A percentile compares a stretch with the other conserved stretches of the same genome.
Conservation (phyloP, 768 basidiomycete species). For the Rickenella mellea region DNA sequence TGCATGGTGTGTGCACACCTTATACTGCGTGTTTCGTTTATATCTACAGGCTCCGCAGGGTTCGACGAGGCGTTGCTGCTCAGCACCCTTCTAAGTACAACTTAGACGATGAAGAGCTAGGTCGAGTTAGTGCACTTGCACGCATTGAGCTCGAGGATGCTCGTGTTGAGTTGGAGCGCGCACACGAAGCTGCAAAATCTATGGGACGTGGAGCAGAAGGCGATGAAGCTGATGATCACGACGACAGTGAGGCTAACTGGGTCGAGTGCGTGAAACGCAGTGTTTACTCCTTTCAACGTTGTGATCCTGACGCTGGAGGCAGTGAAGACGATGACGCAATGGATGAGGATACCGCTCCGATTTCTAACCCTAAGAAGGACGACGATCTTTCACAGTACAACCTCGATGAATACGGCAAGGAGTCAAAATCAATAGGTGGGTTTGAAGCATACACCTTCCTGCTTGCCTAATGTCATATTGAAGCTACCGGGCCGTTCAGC, state of each 20-base stretch:
- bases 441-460: constrained; percentile 22
- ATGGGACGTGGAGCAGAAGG: constrained; percentile 63
- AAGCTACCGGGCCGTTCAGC: constrained; percentile 76
- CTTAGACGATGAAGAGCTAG: constrained; percentile 83
- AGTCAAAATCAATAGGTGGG: constrained; percentile 34
- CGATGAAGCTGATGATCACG: constrained; percentile 41
- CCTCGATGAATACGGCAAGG: constrained; percentile 87
- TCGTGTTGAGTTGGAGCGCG: constrained; percentile 71
- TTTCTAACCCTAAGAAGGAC: constrained; percentile 17
- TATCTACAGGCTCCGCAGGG: constrained; percentile 31
- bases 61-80: constrained; percentile 68
- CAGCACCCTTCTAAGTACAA: constrained; percentile 79
- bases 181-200: constrained; percentile 62
- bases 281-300: too few species aligned
- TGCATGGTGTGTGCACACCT: constrained; percentile 33
- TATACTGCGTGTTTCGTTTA: neutral
- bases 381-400: constrained; percentile 84
- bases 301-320: too few species aligned
- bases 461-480: constrained; percentile 2
- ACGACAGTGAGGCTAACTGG: constrained; percentile 55
- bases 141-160: constrained; percentile 87
- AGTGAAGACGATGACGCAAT: constrained; percentile 51
- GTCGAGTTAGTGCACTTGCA: constrained; percentile 82
- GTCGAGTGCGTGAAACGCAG: constrained; percentile 83
- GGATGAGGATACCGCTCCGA: constrained; percentile 34